Evolutionary conservation across 2,329 filamentous ascomycete genomes (phyloP), one percentile per base, ranked within the genome.

Genomic region (Clonostachys chloroleuca): DNA sequence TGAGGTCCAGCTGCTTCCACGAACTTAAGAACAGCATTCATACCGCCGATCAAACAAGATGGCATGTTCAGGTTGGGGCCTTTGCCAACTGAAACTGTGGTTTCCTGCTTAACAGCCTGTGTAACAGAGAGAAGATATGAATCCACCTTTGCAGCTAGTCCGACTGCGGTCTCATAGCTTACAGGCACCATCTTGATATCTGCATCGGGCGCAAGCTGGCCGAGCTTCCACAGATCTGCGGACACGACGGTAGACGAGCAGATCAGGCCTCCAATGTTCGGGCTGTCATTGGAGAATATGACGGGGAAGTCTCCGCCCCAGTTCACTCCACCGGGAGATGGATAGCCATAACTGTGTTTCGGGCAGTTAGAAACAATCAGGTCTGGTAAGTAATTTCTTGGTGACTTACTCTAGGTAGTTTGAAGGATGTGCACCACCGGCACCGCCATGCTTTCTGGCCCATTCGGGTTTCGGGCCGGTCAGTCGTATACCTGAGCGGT

Each of bases 281-380:
- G 81, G 44, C 72, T 73, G 55, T 84, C 81, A 6, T 77, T 67
- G 0, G 78, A 72, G 43, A 84, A 81, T 16, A 84, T 74, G n/a
- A 77, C 78, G 3, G 78, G 73, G 35, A 79, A 77, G 49, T 84
- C 80, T 5, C 80, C 80, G 1, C 78, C 82, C 73, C 76, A 85
- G 51, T 83, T 83, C 24, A 84, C 54, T 0, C 73, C 73, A 0
- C 80, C 80, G 1, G 77, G 76, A 56, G 83, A 85, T 3, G 80
- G 80, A 52, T 83, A 81, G 9, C 50, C 53, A 34, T 53, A 58
- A 35, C 40, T 41, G 14, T 20, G 13, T 20, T 16, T 14, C 16
- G n/a, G 13, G 18, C 18, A 18, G 18, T 18, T 18, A 18, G 18
- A 18, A 18, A 18, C 18, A 17, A 16, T 41, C 16, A 41, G n/a